Base-by-base conservation (phyloP, 1,139 yeast genomes). In the Saccharomyces hybrid region DNA sequence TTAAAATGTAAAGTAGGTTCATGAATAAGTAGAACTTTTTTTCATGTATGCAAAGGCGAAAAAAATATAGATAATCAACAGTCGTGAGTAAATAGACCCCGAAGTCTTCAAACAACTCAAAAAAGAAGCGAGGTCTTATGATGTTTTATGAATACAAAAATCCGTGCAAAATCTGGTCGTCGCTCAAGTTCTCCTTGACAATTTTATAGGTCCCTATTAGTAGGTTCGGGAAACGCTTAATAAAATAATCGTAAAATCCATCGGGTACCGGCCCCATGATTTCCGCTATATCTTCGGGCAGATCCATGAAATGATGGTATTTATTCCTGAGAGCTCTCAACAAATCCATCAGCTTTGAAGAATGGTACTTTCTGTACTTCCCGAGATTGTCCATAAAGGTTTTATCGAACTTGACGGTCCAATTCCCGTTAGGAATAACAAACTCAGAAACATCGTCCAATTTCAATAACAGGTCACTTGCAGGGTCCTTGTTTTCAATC, bases 261-360 rank as follows among this genome's bases (percentile, higher is more conserved):
- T 81, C 82, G 0, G 98, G 97, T 32, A 88, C 73, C 0, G 95
- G 86, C 24, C 88, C 85, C 83, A 93, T 86, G 55, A 80, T 71
- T 59, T 63, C 70, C 31, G 74, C 80, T 72, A 91, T 73, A 21
- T 74, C 77, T 4, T 74, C 76, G 1, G 97, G 96, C 70, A 91
- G 74, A 66, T 95, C 99, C 71, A 89, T 89, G 70, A 80, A 93
- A 70, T 93, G 99, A 69, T 89, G 97, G 67, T 87, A 84, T 69
- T 93, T 93, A 74, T 93, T 93, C 62, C 99, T 78, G 63, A 93
- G 74, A 0, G 97, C 97, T 58, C 99, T 77, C 55, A 93, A 73
- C 55, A 93, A 73, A 69, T 95, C 99, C 83, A 89, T 81, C 51
- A 93, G 71, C 60, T 84, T 86, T 55, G 80, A 83, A 0, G 86